A percentile compares a stretch with the other conserved stretches of the same genome.
These are phyloP conservation scores for Hypoxylon fragiforme DNA, from an alignment of 495 filamentous ascomycete genomes.

Conservation along the genomic window DNA sequence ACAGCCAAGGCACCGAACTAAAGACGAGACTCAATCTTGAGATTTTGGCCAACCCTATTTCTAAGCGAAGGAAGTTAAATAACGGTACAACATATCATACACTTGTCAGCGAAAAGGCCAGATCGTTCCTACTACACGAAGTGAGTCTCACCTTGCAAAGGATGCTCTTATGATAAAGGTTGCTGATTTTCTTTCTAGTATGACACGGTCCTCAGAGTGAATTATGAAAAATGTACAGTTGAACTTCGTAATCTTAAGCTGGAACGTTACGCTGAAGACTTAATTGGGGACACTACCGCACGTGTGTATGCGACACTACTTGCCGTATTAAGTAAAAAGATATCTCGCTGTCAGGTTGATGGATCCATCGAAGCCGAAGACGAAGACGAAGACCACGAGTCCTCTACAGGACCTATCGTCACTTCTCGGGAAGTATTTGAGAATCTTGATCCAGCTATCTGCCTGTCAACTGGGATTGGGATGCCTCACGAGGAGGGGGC, in stretches of 20 bases:
- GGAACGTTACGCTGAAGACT: slow-evolving; percentile 60
- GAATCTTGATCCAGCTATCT: slow-evolving; percentile 48
- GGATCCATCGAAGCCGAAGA: slow-evolving; percentile 55
- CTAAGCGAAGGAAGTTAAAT: slow-evolving; percentile 53
- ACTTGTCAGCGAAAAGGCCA: slow-evolving; percentile 40
- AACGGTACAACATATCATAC: slow-evolving; percentile 40
- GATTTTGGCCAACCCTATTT: slow-evolving; percentile 33
- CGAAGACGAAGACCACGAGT: slow-evolving; percentile 48
- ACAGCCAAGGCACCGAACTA: slow-evolving; percentile 47
- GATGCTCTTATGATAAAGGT: background rate
- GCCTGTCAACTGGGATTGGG: slow-evolving; percentile 47
- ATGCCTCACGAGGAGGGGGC: slow-evolving; percentile 42
- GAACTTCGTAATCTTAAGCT: slow-evolving; percentile 78
- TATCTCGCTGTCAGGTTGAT: slow-evolving; percentile 65
- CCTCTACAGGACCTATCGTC: slow-evolving; percentile 37
- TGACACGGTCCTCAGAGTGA: slow-evolving; percentile 72
- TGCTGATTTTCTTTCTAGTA: slow-evolving; percentile 42
- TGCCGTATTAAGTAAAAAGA: slow-evolving; percentile 65
- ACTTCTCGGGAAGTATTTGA: slow-evolving; percentile 54
- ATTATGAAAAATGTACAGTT: slow-evolving; percentile 82
- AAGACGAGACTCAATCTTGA: slow-evolving; percentile 54
- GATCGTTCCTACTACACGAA: slow-evolving; percentile 41
- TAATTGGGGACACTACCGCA: slow-evolving; percentile 64
- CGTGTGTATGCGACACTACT: slow-evolving; percentile 77
- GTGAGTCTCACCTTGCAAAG: slow-evolving; percentile 19